Evolutionary conservation across 2,329 filamentous ascomycete genomes (phyloP).

Genomic region (Fusarium falciforme): DNA sequence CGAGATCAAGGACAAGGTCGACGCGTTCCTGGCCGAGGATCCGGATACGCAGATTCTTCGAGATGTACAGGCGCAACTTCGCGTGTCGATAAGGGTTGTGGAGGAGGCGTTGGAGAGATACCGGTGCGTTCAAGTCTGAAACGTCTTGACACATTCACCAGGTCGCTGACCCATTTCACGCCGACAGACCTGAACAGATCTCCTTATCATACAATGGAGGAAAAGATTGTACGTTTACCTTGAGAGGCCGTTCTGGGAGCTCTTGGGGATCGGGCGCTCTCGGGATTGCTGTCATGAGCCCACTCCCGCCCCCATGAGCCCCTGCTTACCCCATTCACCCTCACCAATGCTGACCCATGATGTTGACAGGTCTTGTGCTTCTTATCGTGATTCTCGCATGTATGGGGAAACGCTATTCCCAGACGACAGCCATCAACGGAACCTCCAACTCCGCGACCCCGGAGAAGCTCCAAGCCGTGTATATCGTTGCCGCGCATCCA

Average conservation of each 20-base stretch:
- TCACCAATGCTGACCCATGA: neutral
- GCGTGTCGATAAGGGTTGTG: slow-evolving; percentile 78
- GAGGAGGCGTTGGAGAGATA: slow-evolving; percentile 81
- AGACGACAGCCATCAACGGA: slow-evolving; percentile 37
- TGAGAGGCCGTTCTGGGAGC: neutral
- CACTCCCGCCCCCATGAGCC: neutral
- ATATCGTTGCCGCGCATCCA: slow-evolving; percentile 86
- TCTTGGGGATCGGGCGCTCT: neutral
- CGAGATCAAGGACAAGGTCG: slow-evolving; percentile 69
- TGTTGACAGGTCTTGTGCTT: slow-evolving; percentile 75
- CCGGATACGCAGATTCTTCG: slow-evolving; percentile 67
- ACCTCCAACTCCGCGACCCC: slow-evolving; percentile 49
- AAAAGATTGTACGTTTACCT: slow-evolving; percentile 74
- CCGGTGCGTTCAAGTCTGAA: slow-evolving; percentile 59
- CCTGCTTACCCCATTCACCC: neutral
- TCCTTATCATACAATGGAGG: slow-evolving; percentile 97
- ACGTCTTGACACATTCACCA: neutral
- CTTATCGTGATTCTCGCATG: slow-evolving; percentile 85
- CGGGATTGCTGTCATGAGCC: neutral
- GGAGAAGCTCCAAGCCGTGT: slow-evolving; percentile 78
- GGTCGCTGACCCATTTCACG: slow-evolving; percentile 16
- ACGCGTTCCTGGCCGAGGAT: slow-evolving; percentile 72
- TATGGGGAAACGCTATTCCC: slow-evolving; percentile 55
- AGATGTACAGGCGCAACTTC: slow-evolving; percentile 79
- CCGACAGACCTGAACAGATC: slow-evolving; percentile 75